Percentiles rank a stretch among this genome's conserved stretches.
These are phyloP conservation scores for Phytophthora tentaculata DNA, from an alignment of 352 stramenopile genomes.

Conservation along the genomic window DNA sequence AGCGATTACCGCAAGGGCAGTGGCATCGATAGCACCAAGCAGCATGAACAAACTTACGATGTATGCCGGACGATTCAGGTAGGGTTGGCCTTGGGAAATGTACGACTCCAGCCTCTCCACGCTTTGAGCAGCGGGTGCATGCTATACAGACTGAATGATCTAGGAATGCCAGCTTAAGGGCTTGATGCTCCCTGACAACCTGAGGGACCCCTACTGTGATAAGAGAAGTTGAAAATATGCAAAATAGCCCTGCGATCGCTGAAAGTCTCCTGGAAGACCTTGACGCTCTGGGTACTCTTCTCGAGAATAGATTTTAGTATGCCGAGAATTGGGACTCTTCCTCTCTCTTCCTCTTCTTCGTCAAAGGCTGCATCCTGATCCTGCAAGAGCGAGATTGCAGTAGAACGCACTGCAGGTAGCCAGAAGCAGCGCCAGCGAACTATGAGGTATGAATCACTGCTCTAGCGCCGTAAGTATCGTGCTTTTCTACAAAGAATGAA, in stretches of 20 bases:
- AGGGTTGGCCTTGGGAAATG: not conserved
- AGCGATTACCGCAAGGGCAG: too few species aligned
- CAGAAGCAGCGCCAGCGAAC: not conserved
- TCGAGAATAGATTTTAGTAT: not conserved
- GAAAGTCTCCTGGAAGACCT: not conserved
- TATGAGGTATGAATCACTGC: too few species aligned
- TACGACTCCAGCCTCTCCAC: not conserved
- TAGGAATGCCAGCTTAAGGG: not conserved
- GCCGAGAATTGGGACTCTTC: too few species aligned
- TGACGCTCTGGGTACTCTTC: not conserved
- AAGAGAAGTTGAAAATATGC: too few species aligned
- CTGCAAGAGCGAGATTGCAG: not conserved
- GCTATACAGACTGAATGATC: not conserved
- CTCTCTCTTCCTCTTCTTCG: not conserved
- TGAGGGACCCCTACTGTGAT: not conserved
- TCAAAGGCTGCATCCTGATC: too few species aligned
- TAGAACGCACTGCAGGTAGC: too few species aligned
- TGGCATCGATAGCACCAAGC: too few species aligned
- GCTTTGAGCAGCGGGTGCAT: not conserved
- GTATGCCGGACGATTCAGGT: too few species aligned
- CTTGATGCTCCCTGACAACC: not conserved
- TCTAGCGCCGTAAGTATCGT: too few species aligned
- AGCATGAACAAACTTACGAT: too few species aligned
- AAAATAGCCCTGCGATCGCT: too few species aligned
- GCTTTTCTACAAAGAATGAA: too few species aligned